Evolutionary conservation across 129 eudicot genomes (phyloP).

Genomic region (Erigeron canadensis): DNA sequence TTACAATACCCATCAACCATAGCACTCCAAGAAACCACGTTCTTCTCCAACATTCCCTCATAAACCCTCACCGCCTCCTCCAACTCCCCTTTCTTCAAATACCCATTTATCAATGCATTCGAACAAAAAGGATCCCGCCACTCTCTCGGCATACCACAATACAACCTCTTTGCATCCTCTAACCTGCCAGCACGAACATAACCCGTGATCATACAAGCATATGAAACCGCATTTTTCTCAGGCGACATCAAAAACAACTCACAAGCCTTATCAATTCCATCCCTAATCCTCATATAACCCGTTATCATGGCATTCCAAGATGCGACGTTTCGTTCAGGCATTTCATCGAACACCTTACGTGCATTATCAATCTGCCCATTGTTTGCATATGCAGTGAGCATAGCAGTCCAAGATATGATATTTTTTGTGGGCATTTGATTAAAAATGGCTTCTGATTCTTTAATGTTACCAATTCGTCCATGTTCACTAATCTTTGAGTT

Average conservation of each 20-base stretch:
- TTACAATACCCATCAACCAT: conserved; percentile 85
- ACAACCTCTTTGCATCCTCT: conserved; percentile 51
- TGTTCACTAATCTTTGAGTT: conserved; percentile 64
- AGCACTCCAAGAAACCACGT: conserved; percentile 79
- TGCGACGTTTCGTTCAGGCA: conserved; percentile 70
- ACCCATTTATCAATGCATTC: conserved; percentile 65
- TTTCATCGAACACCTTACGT: conserved; percentile 73
- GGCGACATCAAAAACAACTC: conserved; percentile 52
- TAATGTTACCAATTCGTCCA: conserved; percentile 61
- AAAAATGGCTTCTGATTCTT: conserved; percentile 57
- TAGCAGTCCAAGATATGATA: conserved; percentile 68
- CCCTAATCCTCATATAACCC: conserved; percentile 43
- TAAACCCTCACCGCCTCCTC: conserved; percentile 55
- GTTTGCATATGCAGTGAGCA: conserved; percentile 62
- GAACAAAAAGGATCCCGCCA: conserved; percentile 72
- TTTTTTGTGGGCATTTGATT: conserved; percentile 52
- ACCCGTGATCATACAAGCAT: conserved; percentile 63
- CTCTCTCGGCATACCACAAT: conserved; percentile 32
- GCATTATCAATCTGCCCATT: conserved; percentile 56
- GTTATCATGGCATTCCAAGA: conserved; percentile 92
- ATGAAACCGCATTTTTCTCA: conserved; percentile 53
- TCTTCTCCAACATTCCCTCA: conserved; percentile 55
- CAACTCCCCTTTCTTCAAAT: conserved; percentile 49
- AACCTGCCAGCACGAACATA: conserved; percentile 56
- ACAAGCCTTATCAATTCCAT: conserved; percentile 44